Conservation (phyloP, 441 rosid species). For the Pelargonium myrrhifolium region DNA sequence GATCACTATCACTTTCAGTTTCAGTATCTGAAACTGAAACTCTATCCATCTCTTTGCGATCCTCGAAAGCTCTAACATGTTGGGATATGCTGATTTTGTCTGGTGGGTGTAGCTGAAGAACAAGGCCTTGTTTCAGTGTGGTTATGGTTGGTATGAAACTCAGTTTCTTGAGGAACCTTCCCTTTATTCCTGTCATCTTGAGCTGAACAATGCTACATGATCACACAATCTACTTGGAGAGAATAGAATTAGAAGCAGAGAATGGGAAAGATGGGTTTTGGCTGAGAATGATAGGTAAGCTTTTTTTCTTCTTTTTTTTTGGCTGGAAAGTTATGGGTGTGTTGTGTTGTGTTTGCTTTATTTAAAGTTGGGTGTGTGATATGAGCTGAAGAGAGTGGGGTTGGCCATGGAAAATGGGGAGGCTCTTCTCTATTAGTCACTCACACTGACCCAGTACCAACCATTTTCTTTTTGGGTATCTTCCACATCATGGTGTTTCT, state of each 20-base stretch:
- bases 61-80: constrained; percentile 12
- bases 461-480: background rate
- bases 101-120: constrained; percentile 30
- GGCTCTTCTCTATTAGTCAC: background rate
- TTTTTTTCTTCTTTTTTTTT: background rate
- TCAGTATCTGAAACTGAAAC: constrained; percentile 28
- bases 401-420: background rate
- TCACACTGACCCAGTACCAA: background rate
- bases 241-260: background rate
- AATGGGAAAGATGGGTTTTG: background rate
- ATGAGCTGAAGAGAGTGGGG: background rate
- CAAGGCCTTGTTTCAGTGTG: constrained; percentile 41
- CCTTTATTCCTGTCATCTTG: constrained; percentile 63
- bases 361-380: background rate
- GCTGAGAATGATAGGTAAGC: constrained; percentile 17
- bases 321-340: background rate
- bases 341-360: background rate
- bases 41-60: constrained; percentile 26
- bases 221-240: background rate
- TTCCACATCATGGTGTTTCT: background rate
- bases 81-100: constrained; percentile 16
- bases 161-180: constrained; percentile 53
- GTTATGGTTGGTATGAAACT: constrained; percentile 42
- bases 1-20: constrained; percentile 16
- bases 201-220: background rate